Evolutionary conservation across 2,329 filamentous ascomycete genomes (phyloP).

Genomic region (Ceratocystis destructans): DNA sequence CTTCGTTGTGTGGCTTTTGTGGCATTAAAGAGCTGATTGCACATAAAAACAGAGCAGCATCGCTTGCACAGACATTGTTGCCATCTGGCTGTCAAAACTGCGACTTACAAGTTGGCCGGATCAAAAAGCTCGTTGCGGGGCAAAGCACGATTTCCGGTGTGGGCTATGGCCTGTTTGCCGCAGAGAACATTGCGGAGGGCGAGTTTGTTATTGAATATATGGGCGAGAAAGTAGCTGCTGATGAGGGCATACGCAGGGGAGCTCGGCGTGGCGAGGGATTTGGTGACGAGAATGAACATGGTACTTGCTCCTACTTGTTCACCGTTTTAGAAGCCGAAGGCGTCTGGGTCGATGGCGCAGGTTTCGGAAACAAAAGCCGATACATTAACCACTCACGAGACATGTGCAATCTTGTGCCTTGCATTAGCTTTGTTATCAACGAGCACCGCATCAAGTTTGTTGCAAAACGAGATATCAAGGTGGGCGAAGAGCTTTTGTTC

Average conservation of each 20-base stretch:
- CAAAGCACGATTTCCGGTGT: slow-evolving; percentile 53
- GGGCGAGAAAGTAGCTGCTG: slow-evolving; percentile 58
- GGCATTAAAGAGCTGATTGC: slow-evolving; percentile 32
- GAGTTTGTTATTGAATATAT: slow-evolving; percentile 74
- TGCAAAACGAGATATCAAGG: slow-evolving; percentile 50
- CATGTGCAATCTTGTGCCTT: slow-evolving; percentile 46
- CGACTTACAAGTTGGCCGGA: slow-evolving; percentile 51
- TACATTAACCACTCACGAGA: slow-evolving; percentile 68
- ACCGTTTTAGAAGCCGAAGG: slow-evolving; percentile 46
- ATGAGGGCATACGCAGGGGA: slow-evolving; percentile 56
- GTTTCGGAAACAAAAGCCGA: slow-evolving; percentile 65
- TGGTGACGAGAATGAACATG: slow-evolving; percentile 38
- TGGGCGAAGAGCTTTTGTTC: slow-evolving; percentile 68
- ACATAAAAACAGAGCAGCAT: slow-evolving; percentile 4
- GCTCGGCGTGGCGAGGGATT: slow-evolving; percentile 46
- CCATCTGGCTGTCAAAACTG: slow-evolving; percentile 57
- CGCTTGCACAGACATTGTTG: slow-evolving; percentile 33
- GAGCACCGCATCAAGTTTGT: slow-evolving; percentile 65
- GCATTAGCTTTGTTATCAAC: slow-evolving; percentile 59
- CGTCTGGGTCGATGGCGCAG: slow-evolving; percentile 59
- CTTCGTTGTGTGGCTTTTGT: slow-evolving; percentile 57
- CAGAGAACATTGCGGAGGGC: slow-evolving; percentile 49
- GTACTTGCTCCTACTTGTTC: slow-evolving; percentile 51
- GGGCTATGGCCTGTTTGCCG: slow-evolving; percentile 63
- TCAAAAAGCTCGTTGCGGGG: slow-evolving; percentile 54